Evolutionary conservation across 2,329 filamentous ascomycete genomes (phyloP), one percentile per base, ranked within the genome.

Genomic region (Xylariaceae sp.): DNA sequence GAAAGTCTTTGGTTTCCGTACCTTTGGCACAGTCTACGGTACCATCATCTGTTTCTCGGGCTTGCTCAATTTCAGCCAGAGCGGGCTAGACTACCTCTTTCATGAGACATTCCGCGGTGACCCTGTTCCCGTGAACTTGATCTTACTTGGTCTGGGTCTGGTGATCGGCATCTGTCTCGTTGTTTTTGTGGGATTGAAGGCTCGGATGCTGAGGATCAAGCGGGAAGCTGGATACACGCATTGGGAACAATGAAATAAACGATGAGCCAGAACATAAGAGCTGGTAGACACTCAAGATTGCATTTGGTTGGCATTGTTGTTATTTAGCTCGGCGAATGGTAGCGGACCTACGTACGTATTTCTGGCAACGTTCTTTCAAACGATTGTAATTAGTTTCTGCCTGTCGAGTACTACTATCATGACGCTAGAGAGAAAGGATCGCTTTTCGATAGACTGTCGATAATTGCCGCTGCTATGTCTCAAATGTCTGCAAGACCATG

Each of bases 21-120:
- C 90, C 0, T 96, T 96, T 59, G 91, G 90, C 41, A 95, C 89
- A 49, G 90, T 96, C n/a, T 96, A 96, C 68, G 90, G 90, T 11
- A 77, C 91, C 17, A 87, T 95, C 57, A 95, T 96, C 59, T 95
- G 89, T 68, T 71, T 94, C 1, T 86, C 90, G 0, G 90, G 91
- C 0, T 67, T 96, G 1, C 78, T 90, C 62, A 95, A 95, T 68
- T 91, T 96, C 62, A 81, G 81, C 1, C 90, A 95, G 71, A 86
- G 85, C 5, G 89, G 81, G 0, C 75, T 96, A 32, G 90, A 96
- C 66, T 81, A 85, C 19, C 66, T 92, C 33, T 90, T 90, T 38
- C 88, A 95, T 62, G 75, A 81, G 48, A 76, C 77, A 0, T 96
- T 92, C 62, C 60, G 74, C 18, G 82, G 84, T 5, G 76, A 95